These are phyloP conservation scores for Ophiosphaerella narmari DNA, from an alignment of 2,329 filamentous ascomycete genomes.

Conservation along the genomic window DNA sequence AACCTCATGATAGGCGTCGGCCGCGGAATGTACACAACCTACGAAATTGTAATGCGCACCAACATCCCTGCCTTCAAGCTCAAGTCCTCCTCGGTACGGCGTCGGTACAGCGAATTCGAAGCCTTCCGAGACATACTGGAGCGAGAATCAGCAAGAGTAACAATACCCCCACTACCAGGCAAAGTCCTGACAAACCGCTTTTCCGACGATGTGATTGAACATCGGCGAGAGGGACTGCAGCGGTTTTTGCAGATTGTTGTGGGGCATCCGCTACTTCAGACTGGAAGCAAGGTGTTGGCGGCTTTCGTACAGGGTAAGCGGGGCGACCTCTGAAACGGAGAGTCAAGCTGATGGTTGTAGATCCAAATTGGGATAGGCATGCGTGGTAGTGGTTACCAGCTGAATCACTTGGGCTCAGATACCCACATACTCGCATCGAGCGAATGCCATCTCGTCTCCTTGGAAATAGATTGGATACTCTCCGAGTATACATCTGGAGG, in stretches of 20 bases:
- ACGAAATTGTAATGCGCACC: constrained; percentile 96
- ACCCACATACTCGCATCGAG: not conserved
- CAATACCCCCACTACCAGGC: constrained; percentile 91
- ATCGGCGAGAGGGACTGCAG: constrained; percentile 86
- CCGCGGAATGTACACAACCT: constrained; percentile 97
- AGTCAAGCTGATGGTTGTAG: constrained; percentile 48
- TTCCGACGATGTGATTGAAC: constrained; percentile 97
- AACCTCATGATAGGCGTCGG: constrained; percentile 83
- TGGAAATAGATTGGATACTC: not conserved
- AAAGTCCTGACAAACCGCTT: constrained; percentile 99
- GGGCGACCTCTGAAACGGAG: no score
- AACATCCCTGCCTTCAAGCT: constrained; percentile 99
- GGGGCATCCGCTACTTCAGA: constrained; percentile 93
- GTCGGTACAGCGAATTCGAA: constrained; percentile 97
- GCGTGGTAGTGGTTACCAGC: constrained; percentile 33
- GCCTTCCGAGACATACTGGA: constrained; percentile 98
- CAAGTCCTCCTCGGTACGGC: constrained; percentile 78
- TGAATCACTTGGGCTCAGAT: no score
- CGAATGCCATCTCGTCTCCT: not conserved
- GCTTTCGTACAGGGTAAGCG: constrained; percentile 91
- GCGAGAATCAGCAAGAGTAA: constrained; percentile 90
- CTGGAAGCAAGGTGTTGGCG: constrained; percentile 93
- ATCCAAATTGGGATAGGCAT: constrained; percentile 80
- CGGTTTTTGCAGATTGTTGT: constrained; percentile 97
- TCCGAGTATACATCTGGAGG: not conserved